Evolutionary conservation across 78 protist species (phyloP), one percentile per base, ranked within the genome.

Genomic region (Polysphondylium violaceum): DNA sequence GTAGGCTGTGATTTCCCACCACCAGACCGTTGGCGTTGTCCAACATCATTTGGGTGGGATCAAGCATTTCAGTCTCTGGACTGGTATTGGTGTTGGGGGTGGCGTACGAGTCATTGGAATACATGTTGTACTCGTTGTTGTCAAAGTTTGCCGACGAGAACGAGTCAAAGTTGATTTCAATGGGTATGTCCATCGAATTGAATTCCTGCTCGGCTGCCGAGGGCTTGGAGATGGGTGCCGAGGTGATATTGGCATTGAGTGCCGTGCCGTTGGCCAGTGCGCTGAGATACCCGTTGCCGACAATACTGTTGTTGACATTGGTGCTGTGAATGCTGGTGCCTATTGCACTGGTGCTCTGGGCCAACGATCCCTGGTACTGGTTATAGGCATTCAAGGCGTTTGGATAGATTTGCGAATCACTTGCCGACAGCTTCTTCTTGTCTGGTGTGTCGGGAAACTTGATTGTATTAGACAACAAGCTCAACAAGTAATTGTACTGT

Each of bases 361-460:
- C 23, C 29, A 7, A 25, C 2, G 21, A 8, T 36, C 25, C 21
- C 14, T 38, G 38, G 38, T 65, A 65, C 19, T 35, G 12, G 25
- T 11, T 27, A 19, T 8, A 14, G 11, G 23, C 36, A 5, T 67
- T 27, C n/a, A 6, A 69, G 33, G 69, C 4, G 40, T 9, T 29
- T 23, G 36, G 12, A 33, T 12, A 25, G n/a, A 25, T 16, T 43
- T 43, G 59, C 4, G 76, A 69, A 31, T 69, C 76, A 69, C 60
- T 43, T 29, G n/a, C 27, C 16, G 58, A 43, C n/a, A 69, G 47
- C 44, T 69, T 69, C 23, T 47, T 35, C 29, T 29, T 69, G 14
- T 69, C 76, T 12, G 76, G 76, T 27, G 76, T 16, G 1, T 69
- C 76, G 25, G 88, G 88, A 53, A 78, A 78, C 11, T 67, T 23